Evolutionary conservation across 106 monocot species (phyloP).

Genomic region (Allium fistulosum): DNA sequence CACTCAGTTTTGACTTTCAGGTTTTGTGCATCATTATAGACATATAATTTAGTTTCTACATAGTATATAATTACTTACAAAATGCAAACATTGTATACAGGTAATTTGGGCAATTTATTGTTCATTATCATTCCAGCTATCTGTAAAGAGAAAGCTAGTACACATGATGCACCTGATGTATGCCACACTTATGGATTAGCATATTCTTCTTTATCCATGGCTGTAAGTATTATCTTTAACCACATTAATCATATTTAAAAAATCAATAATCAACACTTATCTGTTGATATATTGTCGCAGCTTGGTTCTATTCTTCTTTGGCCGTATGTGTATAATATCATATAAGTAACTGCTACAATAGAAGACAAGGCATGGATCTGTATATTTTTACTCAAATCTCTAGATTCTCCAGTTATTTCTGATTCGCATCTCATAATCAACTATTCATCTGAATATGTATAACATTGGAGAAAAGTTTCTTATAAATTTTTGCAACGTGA

Average conservation of each 20-base stretch:
- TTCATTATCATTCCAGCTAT: constrained; percentile 65
- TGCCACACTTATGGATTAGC: constrained; percentile 53
- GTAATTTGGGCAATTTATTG: constrained; percentile 72
- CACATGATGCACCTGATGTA: constrained; percentile 57
- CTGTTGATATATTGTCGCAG: constrained; percentile 34
- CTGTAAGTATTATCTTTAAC: constrained; percentile 38
- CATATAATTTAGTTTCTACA: neutral
- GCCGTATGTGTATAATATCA: constrained; percentile 17
- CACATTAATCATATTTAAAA: no score
- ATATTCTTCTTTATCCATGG: constrained; percentile 80
- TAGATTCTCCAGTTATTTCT: neutral
- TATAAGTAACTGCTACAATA: constrained; percentile 14
- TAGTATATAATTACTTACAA: neutral
- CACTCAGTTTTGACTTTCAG: no score
- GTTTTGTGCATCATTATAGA: no score
- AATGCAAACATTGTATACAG: constrained; percentile 14
- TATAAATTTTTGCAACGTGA: no score
- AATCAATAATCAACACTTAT: constrained; percentile 11
- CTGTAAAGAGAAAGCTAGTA: constrained; percentile 79
- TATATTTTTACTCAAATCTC: neutral
- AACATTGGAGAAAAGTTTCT: neutral
- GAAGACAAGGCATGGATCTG: constrained; percentile 11
- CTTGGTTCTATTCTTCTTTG: constrained; percentile 11
- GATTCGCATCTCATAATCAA: neutral
- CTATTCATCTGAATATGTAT: neutral